Evolutionary conservation across 1,139 yeast genomes (phyloP), one percentile per base, ranked within the genome.

Genomic region (Taiozyma sp.): DNA sequence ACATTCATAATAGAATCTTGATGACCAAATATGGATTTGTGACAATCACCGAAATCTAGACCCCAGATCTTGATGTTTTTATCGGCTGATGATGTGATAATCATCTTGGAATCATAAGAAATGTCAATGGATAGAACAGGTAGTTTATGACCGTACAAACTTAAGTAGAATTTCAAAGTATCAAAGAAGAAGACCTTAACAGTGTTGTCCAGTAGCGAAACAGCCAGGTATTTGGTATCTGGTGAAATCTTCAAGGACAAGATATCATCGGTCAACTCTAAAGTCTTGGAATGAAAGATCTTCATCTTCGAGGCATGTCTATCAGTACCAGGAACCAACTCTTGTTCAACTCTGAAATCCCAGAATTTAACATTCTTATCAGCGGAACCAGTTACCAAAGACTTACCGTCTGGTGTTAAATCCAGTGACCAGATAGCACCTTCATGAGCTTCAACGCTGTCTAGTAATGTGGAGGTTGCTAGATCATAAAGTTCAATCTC

Each of bases 21-120:
- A 65, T 93, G 99, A 1, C 96, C 99, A 68, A 95, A 93, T 35
- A 93, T 81, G 4, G 98, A 91, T 67, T 85, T 86, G 69, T 93
- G 99, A 73, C 99, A 93, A 69, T 93, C 99, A 68, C 99, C 99
- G 67, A 93, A 93, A 68, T 93, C 99, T 54, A 95, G 73, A 47
- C 99, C 99, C 99, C 99, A 93, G 52, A 93, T 86, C 68, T 95
- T 90, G 64, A 93, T 88, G 68, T 93, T 93, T 68, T 93, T 93
- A 70, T 93, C 99, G 0, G 99, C 99, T 1, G 97, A 89, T 7
- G 97, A 88, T 0, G 98, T 88, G 50, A 91, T 83, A 50, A 93
- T 77, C 60, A 93, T 69, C 66, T 93, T 93, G 42, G 93, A 84
- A 66, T 93, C 99, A 58, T 70, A 75, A 1, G 98, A 87, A 42